Conservation (phyloP, 495 filamentous ascomycete genomes). For the Talaromyces nanjingensis region DNA sequence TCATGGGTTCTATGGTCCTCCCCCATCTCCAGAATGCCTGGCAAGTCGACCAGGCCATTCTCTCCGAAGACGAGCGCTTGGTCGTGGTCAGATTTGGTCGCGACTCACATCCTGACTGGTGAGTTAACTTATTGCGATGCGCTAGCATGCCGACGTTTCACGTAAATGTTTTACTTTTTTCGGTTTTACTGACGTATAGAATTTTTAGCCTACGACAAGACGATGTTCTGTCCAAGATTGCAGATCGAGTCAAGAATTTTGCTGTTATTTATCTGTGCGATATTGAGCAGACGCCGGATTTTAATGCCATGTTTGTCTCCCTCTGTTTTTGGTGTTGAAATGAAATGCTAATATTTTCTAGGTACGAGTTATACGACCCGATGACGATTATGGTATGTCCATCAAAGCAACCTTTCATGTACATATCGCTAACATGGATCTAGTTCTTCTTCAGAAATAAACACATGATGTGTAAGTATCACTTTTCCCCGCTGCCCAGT, state of each 20-base stretch:
- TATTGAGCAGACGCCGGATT: constrained; percentile 91
- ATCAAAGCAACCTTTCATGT: background rate
- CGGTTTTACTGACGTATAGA: constrained; percentile 23
- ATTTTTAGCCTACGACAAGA: constrained; percentile 73
- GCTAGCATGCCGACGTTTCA: background rate
- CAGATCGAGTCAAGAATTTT: constrained; percentile 41
- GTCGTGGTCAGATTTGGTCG: constrained; percentile 94
- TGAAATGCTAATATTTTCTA: background rate
- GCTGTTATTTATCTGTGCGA: constrained; percentile 97
- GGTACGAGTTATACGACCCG: constrained; percentile 59
- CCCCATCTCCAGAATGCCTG: constrained; percentile 90
- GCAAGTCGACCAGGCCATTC: constrained; percentile 93
- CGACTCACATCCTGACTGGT: constrained; percentile 61
- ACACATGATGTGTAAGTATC: constrained; percentile 74
- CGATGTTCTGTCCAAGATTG: constrained; percentile 77
- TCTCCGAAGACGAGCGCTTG: constrained; percentile 87
- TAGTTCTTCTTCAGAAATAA: constrained; percentile 95
- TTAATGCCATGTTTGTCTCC: constrained; percentile 76
- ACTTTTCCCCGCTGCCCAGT: background rate
- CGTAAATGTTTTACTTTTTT: background rate
- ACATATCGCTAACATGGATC: background rate
- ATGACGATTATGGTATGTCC: constrained; percentile 54
- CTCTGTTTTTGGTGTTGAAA: background rate
- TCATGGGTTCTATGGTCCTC: constrained; percentile 86
- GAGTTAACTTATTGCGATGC: constrained; percentile 10